phyloP scores from a whole-genome alignment of 129 eudicot species.

The Centrapalus pauciflorus region DNA sequence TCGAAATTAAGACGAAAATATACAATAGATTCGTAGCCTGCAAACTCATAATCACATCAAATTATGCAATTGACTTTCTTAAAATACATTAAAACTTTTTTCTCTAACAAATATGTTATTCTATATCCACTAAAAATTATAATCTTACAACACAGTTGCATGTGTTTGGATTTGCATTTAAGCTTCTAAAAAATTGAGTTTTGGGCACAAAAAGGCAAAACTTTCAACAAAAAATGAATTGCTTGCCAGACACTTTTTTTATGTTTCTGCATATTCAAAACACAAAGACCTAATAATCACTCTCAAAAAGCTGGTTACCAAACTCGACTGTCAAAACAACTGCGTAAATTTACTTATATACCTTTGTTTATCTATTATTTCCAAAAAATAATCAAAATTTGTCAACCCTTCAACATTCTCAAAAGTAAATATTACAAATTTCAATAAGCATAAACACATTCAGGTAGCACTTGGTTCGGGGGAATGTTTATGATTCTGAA shows the following conservation, averaged over 20 bases:
- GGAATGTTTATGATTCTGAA: too few relatives aligned
- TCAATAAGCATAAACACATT: background rate
- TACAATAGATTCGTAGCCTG: background rate
- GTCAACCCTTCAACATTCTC: too few relatives aligned
- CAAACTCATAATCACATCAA: background rate
- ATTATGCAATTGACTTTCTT: background rate
- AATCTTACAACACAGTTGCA: background rate
- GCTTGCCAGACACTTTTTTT: too few relatives aligned
- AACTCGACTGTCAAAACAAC: background rate
- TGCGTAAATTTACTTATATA: background rate
- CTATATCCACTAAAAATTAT: background rate
- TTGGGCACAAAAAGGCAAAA: too few relatives aligned
- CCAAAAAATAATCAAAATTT: too few relatives aligned
- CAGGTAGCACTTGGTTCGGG: too few relatives aligned
- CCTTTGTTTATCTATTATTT: background rate
- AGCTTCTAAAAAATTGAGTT: too few relatives aligned
- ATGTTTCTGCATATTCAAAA: too few relatives aligned
- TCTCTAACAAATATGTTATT: conserved; percentile 3
- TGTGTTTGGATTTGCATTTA: too few relatives aligned
- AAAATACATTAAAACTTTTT: background rate
- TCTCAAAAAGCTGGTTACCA: background rate
- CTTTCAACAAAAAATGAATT: too few relatives aligned
- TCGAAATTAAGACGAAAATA: background rate
- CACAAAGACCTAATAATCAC: too few relatives aligned
- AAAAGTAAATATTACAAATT: background rate